Evolutionary conservation across 352 stramenopile species (phyloP).

Genomic region (Thraustotheca clavata): DNA sequence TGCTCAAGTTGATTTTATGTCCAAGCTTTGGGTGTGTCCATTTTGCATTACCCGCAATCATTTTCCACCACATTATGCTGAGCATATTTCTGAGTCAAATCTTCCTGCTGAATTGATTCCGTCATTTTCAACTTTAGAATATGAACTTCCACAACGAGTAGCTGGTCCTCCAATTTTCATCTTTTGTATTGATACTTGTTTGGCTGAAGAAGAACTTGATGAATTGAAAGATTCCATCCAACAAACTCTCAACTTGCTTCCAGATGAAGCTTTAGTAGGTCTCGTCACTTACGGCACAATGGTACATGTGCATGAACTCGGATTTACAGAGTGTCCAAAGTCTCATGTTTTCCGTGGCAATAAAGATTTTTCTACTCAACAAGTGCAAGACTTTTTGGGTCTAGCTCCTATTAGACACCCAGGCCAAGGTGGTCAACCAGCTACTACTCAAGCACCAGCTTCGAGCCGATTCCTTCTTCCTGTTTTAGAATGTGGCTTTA

Average conservation of each 20-base stretch:
- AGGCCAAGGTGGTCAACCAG: constrained; percentile 63
- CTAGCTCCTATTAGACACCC: constrained; percentile 62
- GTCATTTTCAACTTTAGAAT: constrained; percentile 99
- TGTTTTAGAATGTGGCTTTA: constrained; percentile 95
- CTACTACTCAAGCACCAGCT: constrained; percentile 48
- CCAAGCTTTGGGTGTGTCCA: constrained; percentile 98
- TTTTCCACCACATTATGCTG: constrained; percentile 91
- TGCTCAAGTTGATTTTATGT: constrained; percentile 97
- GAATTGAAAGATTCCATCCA: constrained; percentile 98
- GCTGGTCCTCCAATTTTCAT: constrained; percentile 97
- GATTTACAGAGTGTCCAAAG: constrained; percentile 93
- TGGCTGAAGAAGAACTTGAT: constrained; percentile 94
- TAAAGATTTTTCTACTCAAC: constrained; percentile 94
- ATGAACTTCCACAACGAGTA: constrained; percentile 92
- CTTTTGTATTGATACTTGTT: constrained; percentile 97
- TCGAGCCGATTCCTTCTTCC: constrained; percentile 93
- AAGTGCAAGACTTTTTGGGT: constrained; percentile 96
- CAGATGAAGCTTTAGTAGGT: constrained; percentile 95
- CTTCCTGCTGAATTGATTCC: constrained; percentile 98
- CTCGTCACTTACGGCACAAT: constrained; percentile 99
- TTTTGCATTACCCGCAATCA: constrained; percentile 99
- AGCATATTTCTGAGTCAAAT: constrained; percentile 98
- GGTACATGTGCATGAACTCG: constrained; percentile 98
- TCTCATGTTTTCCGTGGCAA: constrained; percentile 98
- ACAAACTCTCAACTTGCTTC: constrained; percentile 97